These are phyloP conservation scores for Daldinia concentrica DNA, from an alignment of 495 filamentous ascomycete genomes.

Conservation along the genomic window DNA sequence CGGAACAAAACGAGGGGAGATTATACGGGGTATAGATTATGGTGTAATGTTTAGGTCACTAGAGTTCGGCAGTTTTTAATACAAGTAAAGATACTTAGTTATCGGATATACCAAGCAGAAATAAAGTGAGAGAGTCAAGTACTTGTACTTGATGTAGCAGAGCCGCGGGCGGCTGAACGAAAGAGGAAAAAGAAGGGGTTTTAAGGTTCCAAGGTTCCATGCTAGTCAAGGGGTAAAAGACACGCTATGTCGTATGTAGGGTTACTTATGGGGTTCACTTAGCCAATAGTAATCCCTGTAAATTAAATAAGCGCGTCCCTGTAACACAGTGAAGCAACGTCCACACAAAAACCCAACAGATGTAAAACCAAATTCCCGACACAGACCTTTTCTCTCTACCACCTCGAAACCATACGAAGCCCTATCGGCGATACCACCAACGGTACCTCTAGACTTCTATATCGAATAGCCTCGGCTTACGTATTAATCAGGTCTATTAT, in stretches of 20 bases:
- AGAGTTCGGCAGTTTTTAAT: constrained; percentile 1
- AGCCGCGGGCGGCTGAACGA: constrained; percentile 37
- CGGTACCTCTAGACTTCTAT: constrained; percentile 1
- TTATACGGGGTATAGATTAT: constrained; percentile 39
- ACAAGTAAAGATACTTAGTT: background rate
- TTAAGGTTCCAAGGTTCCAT: constrained; percentile 28
- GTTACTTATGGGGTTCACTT: background rate
- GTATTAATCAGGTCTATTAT: background rate
- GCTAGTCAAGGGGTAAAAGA: constrained; percentile 27
- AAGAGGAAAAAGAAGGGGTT: constrained; percentile 27
- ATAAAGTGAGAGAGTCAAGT: background rate
- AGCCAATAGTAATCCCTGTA: constrained; percentile 38
- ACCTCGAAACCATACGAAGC: constrained; percentile 23
- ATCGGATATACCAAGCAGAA: background rate
- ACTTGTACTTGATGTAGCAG: constrained; percentile 25
- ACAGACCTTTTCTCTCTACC: constrained; percentile 33
- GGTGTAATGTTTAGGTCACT: constrained; percentile 10
- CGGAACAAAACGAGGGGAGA: constrained; percentile 37
- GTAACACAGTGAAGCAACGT: constrained; percentile 46
- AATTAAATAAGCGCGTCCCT: constrained; percentile 42
- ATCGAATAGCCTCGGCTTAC: background rate
- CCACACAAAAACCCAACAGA: constrained; percentile 44
- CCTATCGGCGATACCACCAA: background rate
- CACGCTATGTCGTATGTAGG: constrained; percentile 30
- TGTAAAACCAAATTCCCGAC: constrained; percentile 44